Base-by-base conservation (phyloP, 73 alveolate species). In the Urostyla sp. region DNA sequence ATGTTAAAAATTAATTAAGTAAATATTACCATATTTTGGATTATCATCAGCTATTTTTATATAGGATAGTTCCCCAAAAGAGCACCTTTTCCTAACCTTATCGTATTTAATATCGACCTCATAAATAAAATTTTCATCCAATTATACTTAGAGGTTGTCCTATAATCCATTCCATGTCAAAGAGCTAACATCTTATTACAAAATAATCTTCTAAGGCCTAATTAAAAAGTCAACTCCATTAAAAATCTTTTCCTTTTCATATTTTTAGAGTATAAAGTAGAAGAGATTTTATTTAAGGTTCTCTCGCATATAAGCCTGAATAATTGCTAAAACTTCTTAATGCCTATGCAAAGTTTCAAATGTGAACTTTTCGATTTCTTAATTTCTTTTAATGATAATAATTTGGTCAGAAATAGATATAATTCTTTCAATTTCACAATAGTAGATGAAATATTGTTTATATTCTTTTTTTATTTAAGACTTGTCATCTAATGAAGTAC, bases 71-170 rank as follows among this genome's bases (percentile, higher is more conserved):
- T 63, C 79, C 6, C 8, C 7, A 16, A 63, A 6, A 1, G 1
- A 5, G 5, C 45, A 35, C 24, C 21, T 63, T 28, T 63, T 63
- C 24, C 79, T 63, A 3, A 63, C 23, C 27, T 63, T 40, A 21
- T 63, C 27, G 13, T 2, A 6, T 3, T 4, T 36, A 43, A 18
- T 1, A 32, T 63, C 79, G 26, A 38, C 50, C 21, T 63, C 79
- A 43, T 63, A 63, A 26, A 63, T 40, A 40, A 43, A 38, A 21
- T 63, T 63, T 44, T 63, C 79, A 63, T 63, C 79, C 6, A 63
- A 24, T 7, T 63, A 37, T 38, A 63, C 7, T 40, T 36, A 11
- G 26, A 63, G 8, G 0, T 46, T 60, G 10, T 15, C 4, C 10
- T 43, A 30, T 63, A 3, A 21, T 40, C 53, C 79, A 40, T 63